Base-by-base conservation (phyloP, 2,329 filamentous ascomycete species). In the Aureobasidium pullulans region DNA sequence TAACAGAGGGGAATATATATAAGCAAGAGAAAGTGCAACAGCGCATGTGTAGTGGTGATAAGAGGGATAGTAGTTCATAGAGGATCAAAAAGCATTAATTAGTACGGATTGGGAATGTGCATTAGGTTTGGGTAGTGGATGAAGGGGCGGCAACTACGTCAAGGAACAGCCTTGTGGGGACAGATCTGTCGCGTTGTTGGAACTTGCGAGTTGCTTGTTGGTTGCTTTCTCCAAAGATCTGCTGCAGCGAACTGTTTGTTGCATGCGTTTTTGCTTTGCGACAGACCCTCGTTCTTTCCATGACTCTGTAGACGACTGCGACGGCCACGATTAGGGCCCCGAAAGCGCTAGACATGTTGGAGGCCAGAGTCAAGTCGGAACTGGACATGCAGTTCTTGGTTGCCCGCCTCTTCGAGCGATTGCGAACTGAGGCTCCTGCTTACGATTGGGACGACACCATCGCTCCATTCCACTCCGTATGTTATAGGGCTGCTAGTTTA, bases 391-490 rank as follows among this genome's bases (percentile, higher is more conserved):
- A 60, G 48, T 46, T 46, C 9, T 13, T 63, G 29, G 48, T 60
- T 16, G 48, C 62, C 60, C 68, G 71, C 48, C 65, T 70, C 53
- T 71, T 66, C 61, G 67, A 69, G 42, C 67, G 71, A 2, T 62
- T 73, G 28, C 64, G 66, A 46, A 69, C 70, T 10, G 69, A 71
- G 32, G 65, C 69, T 8, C 66, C 69, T 3, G 66, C 67, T 37
- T 72, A 71, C 61, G 67, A 71, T 37, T 73, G 71, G 62, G 69
- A 75, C 50, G 70, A 74, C 19, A 67, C 71, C 19, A 64, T 69
- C 34, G 62, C 66, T 50, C 77, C 77, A 9, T 79, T 79, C 65
- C 77, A 80, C 63, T 77, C 75, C 37, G 76, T 75, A 61, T 34
- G 56, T 13, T 19, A 10, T 32, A 23, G 23, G n/a, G 6, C 2